Evolutionary conservation across 2,329 filamentous ascomycete genomes (phyloP), one percentile per base, ranked within the genome.

Genomic region (Rugonectria rugulosa): DNA sequence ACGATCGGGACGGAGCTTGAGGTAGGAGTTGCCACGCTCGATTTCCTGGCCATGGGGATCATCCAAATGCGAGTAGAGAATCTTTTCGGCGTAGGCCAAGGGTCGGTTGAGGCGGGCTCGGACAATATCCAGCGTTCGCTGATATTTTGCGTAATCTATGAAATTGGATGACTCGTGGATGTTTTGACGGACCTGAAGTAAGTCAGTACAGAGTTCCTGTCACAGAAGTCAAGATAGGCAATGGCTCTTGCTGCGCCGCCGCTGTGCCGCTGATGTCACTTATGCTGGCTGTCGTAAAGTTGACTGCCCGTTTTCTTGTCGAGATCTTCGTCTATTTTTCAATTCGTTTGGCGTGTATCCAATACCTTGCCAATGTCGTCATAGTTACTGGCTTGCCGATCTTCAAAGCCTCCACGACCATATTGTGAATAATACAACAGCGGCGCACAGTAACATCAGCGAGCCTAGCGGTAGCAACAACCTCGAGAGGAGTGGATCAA

Each of bases 131-230:
- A 99, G 86, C 85, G 97, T 98, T 83, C 98, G 93, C 70, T 90
- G 92, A 92, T 98, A 97, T 86, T 97, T 97, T 86, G 91, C 92
- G 78, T 99, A 99, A 86, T 97, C 97, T 85, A 98, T 97, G 84
- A 92, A 97, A 85, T 96, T 95, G 78, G 85, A 87, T 78, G 92
- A 90, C 81, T 99, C 95, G 84, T 88, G 92, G 81, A 92, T 97
- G 84, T 94, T 96, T 86, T 98, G 97, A 78, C 89, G 90, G 77
- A 99, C 83, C 83, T 86, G 51, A 11, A 38, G 8, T 48, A 43
- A 12, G 31, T 50, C 27, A 42, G 27, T 32, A 50, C 40, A 29
- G 12, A 34, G 41, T 26, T 23, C 8, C 40, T 17, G 29, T 11
- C 19, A 6, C n/a, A 20, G 17, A 32, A n/a, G 11, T 4, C 14